A percentile compares a stretch with the other conserved stretches of the same genome.
Evolutionary conservation across 31 red algal genomes (phyloP).

Genomic region (Endocladia muricata): DNA sequence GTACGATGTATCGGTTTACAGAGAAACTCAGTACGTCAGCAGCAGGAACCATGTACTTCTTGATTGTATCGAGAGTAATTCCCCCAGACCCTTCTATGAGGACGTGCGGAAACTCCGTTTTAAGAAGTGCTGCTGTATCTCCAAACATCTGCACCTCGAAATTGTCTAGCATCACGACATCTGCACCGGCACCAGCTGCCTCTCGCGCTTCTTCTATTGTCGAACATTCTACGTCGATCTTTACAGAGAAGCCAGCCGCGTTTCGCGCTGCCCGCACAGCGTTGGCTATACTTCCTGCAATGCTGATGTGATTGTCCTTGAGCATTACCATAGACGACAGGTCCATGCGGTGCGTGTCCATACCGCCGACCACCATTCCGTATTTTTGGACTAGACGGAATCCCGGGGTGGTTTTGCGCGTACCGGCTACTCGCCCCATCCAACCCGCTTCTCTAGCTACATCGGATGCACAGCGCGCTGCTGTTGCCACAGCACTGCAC

Average conservation of each 20-base stretch:
- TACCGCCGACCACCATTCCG: conserved; percentile 81
- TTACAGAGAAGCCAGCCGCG: conserved; percentile 81
- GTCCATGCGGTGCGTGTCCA: conserved; percentile 91
- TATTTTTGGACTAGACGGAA: conserved; percentile 96
- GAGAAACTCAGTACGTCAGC: conserved; percentile 89
- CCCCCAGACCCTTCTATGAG: conserved; percentile 88
- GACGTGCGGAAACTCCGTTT: conserved; percentile 28
- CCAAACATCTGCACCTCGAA: conserved; percentile 34
- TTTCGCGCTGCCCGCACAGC: conserved; percentile 54
- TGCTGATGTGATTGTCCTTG: conserved; percentile 93
- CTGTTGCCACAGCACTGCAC: conserved; percentile 77
- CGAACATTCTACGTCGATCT: conserved; percentile 88
- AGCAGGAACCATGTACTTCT: conserved; percentile 42
- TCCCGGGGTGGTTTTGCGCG: conserved; percentile 93
- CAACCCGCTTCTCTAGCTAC: conserved; percentile 32
- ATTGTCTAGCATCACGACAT: conserved; percentile 98
- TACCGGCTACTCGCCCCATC: conserved; percentile 73
- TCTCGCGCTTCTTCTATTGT: conserved; percentile 37
- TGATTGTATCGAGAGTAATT: conserved; percentile 32
- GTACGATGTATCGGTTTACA: conserved; percentile 44
- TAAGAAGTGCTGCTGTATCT: conserved; percentile 30
- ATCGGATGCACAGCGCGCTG: conserved; percentile 17
- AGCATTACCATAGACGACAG: conserved; percentile 94
- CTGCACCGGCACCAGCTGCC: conserved; percentile 79
- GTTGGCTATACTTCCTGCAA: conserved; percentile 37